Evolutionary conservation across 768 basidiomycete species (phyloP).

Genomic region (Melanogaster broomeanus): DNA sequence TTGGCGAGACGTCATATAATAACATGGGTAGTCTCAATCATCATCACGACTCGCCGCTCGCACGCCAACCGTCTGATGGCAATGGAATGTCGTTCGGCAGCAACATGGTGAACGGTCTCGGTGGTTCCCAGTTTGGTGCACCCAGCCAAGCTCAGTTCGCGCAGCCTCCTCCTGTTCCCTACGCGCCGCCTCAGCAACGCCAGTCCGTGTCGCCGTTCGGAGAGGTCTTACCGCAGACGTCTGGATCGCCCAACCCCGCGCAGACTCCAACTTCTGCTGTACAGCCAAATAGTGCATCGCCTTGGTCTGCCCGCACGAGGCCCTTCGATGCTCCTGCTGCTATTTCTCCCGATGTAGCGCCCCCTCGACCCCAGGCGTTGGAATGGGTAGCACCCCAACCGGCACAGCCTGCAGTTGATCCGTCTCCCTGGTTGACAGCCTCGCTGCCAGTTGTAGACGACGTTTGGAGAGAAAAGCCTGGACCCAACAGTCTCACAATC

Average conservation of each 20-base stretch:
- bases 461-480: constrained; percentile 45
- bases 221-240: constrained; percentile 19
- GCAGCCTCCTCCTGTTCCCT: constrained; percentile 23
- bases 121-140: constrained; percentile 20
- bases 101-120: constrained; percentile 15
- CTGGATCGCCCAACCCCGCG: constrained; percentile 15
- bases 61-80: constrained; percentile 22
- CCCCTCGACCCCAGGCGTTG: constrained; percentile 26
- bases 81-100: constrained; percentile 25
- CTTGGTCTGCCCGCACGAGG: constrained; percentile 22
- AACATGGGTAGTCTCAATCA: constrained; percentile 20
- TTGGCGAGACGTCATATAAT: constrained; percentile 23
- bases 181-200: constrained; percentile 15
- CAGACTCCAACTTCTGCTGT: constrained; percentile 24
- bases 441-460: constrained; percentile 49
- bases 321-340: constrained; percentile 19
- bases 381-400: constrained; percentile 39
- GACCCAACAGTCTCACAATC: constrained; percentile 54
- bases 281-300: constrained; percentile 21
- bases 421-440: constrained; percentile 58
- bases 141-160: constrained; percentile 15
- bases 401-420: constrained; percentile 34
- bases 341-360: constrained; percentile 21
- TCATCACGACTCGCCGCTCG: constrained; percentile 23
- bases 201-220: constrained; percentile 23